Base-by-base conservation (phyloP, 108 stramenopile genomes). In the Seminavis robusta region DNA sequence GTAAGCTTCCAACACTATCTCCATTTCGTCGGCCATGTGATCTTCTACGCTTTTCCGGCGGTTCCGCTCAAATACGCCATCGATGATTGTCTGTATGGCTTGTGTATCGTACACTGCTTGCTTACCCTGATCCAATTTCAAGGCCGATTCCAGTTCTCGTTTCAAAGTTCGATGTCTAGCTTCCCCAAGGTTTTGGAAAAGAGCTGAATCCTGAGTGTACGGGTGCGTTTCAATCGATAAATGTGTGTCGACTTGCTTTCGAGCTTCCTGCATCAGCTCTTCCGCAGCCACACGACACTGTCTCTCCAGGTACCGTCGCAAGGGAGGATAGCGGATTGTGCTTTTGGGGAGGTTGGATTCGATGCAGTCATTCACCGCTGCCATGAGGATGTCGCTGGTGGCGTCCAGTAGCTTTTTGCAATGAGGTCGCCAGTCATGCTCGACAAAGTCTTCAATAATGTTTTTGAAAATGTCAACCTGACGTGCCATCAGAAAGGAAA, bases 21-120 rank as follows among this genome's bases (percentile, higher is more conserved):
- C 74, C 84, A 86, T 86, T 30, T 86, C 80, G 45, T 81, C 80
- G 0, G 80, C 80, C 72, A 80, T 74, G 53, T 81, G 77, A 2
- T 79, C 61, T 21, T 73, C 59, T 8, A 72, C 48, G 25, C 76
- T 66, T 46, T 47, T 70, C 24, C 53, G 47, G 50, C 74, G 65
- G 48, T 74, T 69, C 9, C 74, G 70, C 17, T 65, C 34, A 63
- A 86, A 86, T 5, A 84, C 74, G 0, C 61, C 60, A 31, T 80
- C 79, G 44, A 84, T 51, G 27, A 67, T 77, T 4, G 69, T 27
- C 41, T 37, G 30, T 33, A 86, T 67, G 11, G 61, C 68, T 24
- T 54, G 43, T 28, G 76, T 72, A 39, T 66, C 68, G 51, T 67
- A 63, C 26, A 58, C 47, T 20, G 52, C 73, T 19, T 37, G 52